A percentile compares a stretch with the other conserved stretches of the same genome.
phyloP scores from a whole-genome alignment of 176 grass and related monocot genomes.

The Oryza australiensis region DNA sequence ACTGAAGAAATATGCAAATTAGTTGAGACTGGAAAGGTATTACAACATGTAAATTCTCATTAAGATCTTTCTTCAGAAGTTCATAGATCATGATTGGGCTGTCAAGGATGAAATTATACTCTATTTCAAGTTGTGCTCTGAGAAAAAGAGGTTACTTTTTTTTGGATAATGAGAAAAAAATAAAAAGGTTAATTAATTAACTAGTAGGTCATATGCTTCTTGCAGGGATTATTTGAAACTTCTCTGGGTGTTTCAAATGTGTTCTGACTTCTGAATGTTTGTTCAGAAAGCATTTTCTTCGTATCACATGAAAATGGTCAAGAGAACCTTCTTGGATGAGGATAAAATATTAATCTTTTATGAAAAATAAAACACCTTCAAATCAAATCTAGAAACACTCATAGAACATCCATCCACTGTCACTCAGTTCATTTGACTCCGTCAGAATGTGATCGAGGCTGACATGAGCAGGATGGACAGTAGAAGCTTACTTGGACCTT shows the following conservation, averaged over 20 bases:
- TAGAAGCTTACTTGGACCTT: neutral
- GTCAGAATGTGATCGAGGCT: neutral
- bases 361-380: neutral
- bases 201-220: neutral
- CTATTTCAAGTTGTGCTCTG: neutral
- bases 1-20: neutral
- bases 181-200: too few relatives aligned
- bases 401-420: neutral
- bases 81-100: neutral
- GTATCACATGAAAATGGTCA: slow-evolving; percentile 2
- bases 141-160: neutral
- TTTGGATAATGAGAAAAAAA: too few relatives aligned
- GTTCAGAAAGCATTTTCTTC: neutral
- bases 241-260: neutral
- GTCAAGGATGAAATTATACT: neutral
- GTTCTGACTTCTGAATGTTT: slow-evolving; percentile 12
- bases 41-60: neutral
- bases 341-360: neutral
- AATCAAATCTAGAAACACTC: neutral
- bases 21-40: neutral
- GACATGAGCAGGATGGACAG: neutral
- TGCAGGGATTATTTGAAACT: neutral
- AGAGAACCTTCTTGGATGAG: neutral
- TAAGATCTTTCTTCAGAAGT: neutral
- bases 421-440: neutral